Evolutionary conservation across 768 basidiomycete genomes (phyloP).

Genomic region (Phlebiopsis flavidoalba): DNA sequence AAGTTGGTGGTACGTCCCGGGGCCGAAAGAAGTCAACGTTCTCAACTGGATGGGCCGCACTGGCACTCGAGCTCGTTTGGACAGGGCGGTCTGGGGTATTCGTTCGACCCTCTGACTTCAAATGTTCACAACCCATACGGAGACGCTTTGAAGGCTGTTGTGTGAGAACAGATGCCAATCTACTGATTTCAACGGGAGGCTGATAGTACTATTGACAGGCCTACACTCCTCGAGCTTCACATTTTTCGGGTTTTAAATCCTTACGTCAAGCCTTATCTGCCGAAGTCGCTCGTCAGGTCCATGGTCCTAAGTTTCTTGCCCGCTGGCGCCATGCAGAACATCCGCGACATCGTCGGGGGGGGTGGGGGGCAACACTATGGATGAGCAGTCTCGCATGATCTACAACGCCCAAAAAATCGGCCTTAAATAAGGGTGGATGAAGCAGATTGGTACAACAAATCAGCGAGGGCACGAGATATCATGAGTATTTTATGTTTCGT

Average conservation of each 20-base stretch:
- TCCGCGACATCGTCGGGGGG: constrained; percentile 9
- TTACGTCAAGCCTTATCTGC: background rate
- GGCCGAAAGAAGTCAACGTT: constrained; percentile 20
- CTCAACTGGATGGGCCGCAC: constrained; percentile 25
- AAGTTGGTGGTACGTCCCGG: background rate
- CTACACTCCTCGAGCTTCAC: background rate
- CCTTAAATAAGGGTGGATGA: constrained; percentile 16
- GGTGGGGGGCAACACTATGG: too few species aligned
- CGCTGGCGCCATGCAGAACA: constrained; percentile 4
- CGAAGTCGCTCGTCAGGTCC: background rate
- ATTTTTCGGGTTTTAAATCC: background rate
- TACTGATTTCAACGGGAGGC: background rate
- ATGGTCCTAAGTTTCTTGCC: background rate
- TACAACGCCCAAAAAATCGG: constrained; percentile 14
- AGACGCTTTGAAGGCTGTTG: constrained; percentile 25
- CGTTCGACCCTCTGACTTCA: constrained; percentile 29
- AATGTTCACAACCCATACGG: constrained; percentile 21
- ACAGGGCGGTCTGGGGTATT: constrained; percentile 41
- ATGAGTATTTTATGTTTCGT: constrained; percentile 25
- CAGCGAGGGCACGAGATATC: constrained; percentile 24
- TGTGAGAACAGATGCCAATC: constrained; percentile 17
- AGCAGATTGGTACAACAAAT: constrained; percentile 14
- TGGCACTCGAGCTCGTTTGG: constrained; percentile 36
- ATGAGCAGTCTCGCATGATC: constrained; percentile 14
- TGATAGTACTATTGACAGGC: background rate